Evolutionary conservation across 768 basidiomycete species (phyloP), one percentile per base, ranked within the genome.

Genomic region (Strobilomyces confusus): DNA sequence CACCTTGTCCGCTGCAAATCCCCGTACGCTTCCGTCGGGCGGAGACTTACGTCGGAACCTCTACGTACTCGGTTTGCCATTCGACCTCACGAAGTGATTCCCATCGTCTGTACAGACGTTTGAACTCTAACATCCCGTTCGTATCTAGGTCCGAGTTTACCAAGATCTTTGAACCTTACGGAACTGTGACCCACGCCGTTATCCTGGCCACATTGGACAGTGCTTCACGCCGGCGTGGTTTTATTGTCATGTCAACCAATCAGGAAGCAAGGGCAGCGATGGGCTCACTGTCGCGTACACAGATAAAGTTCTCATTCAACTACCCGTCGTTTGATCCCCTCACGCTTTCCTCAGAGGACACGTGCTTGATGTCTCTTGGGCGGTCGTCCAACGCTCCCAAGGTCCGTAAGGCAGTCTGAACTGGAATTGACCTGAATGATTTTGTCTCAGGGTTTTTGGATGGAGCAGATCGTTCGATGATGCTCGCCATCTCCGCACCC

Each of bases 181-280:
- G 89, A 30, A 78, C 72, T 9, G 87, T 92, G 15, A 72, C 78
- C 1, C 89, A 92, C 64, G 85, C 82, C 20, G 89, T 92, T 22
- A 89, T 92, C 47, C 76, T 92, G 19, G 90, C 89, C 2, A 92
- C 90, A 6, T 82, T 90, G 36, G 89, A 92, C 62, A 89, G 87
- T 59, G 84, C 88, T 38, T 91, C 89, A 34, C 82, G 89, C 48
- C 81, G 89, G 45, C 86, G 89, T 36, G 89, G 89, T 2, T 92
- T 92, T 64, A 75, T 92, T 29, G 89, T 92, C 22, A 91, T 92
- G 88, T 81, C 81, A 17, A 73, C 73, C 22, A 82, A 91, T 58
- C 80, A 80, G 43, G 86, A 90, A 65, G 89, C 90, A 3, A 84
- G 76, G 62, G 61, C 65, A 26, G 89, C 86, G 0, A 88, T 92